Evolutionary conservation across 176 grass and related monocot genomes (phyloP).

Genomic region (Eleusine coracana): DNA sequence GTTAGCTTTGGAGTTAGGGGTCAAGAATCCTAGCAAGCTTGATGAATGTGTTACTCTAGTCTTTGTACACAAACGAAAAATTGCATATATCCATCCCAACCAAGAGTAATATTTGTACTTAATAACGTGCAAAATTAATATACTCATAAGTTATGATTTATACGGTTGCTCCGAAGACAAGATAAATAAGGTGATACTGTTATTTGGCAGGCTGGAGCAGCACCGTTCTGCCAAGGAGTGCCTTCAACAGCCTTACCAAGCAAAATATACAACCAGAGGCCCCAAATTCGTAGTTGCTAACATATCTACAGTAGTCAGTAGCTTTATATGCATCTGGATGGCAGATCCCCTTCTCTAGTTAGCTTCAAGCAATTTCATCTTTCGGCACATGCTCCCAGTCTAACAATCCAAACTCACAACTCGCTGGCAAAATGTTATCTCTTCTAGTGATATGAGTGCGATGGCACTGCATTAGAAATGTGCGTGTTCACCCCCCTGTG

Average conservation of each 20-base stretch:
- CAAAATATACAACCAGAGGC: constrained; percentile 23
- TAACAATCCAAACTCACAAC: constrained; percentile 33
- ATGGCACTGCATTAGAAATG: constrained; percentile 16
- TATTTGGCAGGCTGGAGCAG: background rate
- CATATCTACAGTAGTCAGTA: constrained; percentile 37
- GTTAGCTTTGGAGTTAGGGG: too few species aligned
- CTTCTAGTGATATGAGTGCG: constrained; percentile 10
- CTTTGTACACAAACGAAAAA: background rate
- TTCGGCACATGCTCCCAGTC: constrained; percentile 54
- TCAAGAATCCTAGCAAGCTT: too few species aligned
- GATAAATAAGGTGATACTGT: constrained; percentile 5
- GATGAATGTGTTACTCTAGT: too few species aligned
- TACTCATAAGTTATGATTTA: background rate
- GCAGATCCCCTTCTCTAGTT: background rate
- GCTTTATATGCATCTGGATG: background rate
- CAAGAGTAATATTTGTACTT: background rate
- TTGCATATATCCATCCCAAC: background rate
- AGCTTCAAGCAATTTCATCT: constrained; percentile 46
- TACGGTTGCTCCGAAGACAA: constrained; percentile 7
- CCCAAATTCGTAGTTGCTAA: background rate
- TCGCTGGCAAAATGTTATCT: constrained; percentile 14
- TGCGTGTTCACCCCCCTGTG: background rate
- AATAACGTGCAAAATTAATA: background rate
- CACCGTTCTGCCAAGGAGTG: constrained; percentile 13
- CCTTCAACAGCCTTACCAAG: constrained; percentile 16